A percentile compares a stretch with the other conserved stretches of the same genome.
phyloP scores from a whole-genome alignment of 2,329 filamentous ascomycete genomes.

The Ambrosiella beaveri region DNA sequence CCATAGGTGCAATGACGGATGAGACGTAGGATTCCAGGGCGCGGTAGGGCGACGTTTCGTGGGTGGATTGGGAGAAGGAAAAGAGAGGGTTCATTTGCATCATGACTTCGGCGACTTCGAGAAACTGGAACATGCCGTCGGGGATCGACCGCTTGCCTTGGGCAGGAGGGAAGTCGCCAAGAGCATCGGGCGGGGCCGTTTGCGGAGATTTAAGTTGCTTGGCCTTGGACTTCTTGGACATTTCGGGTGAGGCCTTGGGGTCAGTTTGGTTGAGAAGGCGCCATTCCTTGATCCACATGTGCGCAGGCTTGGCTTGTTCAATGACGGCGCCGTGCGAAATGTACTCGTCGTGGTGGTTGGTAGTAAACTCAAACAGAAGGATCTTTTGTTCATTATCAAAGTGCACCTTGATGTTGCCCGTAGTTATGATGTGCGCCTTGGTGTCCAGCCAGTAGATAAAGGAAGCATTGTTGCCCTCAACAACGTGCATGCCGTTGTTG shows the following conservation, averaged over 20 bases:
- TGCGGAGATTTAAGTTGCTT: slow-evolving; percentile 42
- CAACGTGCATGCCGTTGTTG: slow-evolving; percentile 41
- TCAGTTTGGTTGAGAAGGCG: slow-evolving; percentile 34
- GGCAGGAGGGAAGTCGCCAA: slow-evolving; percentile 40
- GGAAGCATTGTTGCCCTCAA: slow-evolving; percentile 60
- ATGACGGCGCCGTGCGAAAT: slow-evolving; percentile 52
- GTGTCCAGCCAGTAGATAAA: slow-evolving; percentile 82
- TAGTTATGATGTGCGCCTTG: slow-evolving; percentile 63
- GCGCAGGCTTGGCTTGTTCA: slow-evolving; percentile 41
- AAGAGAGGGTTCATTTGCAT: slow-evolving; percentile 50
- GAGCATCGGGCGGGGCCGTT: slow-evolving; percentile 37
- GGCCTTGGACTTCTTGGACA: slow-evolving; percentile 46
- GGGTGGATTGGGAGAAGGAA: slow-evolving; percentile 36
- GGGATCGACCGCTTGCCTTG: slow-evolving; percentile 40
- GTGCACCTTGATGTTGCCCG: slow-evolving; percentile 59
- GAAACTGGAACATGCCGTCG: slow-evolving; percentile 43
- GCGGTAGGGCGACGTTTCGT: slow-evolving; percentile 35
- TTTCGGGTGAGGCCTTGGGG: slow-evolving; percentile 42
- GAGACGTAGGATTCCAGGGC: slow-evolving; percentile 45
- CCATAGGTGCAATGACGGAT: slow-evolving; percentile 17
- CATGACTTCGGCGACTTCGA: slow-evolving; percentile 51
- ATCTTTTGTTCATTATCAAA: slow-evolving; percentile 69
- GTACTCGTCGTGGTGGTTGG: slow-evolving; percentile 64
- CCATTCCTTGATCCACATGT: slow-evolving; percentile 51
- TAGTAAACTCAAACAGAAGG: slow-evolving; percentile 69